A percentile compares a stretch with the other conserved stretches of the same genome.
phyloP scores from a whole-genome alignment of 140 eudicot genomes.

The Bidens hawaiensis region DNA sequence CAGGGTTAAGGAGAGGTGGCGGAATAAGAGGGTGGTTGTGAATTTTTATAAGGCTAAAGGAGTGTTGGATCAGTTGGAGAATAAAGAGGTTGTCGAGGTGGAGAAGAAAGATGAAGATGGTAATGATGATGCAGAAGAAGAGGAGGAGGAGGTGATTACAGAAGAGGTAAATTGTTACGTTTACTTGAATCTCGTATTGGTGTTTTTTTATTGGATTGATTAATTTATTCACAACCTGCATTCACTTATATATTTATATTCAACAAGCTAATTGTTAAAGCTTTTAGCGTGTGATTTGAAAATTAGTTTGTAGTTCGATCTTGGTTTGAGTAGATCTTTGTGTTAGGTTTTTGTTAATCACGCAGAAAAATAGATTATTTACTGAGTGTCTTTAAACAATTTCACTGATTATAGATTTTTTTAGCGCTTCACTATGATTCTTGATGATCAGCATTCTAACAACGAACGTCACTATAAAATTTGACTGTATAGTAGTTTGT shows the following conservation, averaged over 20 bases:
- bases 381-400: background rate
- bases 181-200: background rate
- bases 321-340: background rate
- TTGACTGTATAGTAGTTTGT: background rate
- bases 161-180: conserved; percentile 64
- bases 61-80: conserved; percentile 84
- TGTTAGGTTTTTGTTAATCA: background rate
- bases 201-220: background rate
- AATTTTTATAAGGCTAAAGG: conserved; percentile 74
- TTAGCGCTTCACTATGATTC: background rate
- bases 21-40: conserved; percentile 47
- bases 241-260: background rate
- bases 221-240: background rate
- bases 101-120: conserved; percentile 47
- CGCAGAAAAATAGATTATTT: background rate
- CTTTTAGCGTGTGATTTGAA: background rate
- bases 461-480: background rate
- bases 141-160: conserved; percentile 68
- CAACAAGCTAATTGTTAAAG: conserved; percentile 2
- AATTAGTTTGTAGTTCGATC: background rate
- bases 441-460: background rate
- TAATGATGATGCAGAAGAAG: conserved; percentile 56
- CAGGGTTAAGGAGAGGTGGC: conserved; percentile 78
- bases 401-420: background rate
- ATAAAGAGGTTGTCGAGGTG: conserved; percentile 57